phyloP scores from a whole-genome alignment of 306 rosid genomes.

The Cucurbita maxima region DNA sequence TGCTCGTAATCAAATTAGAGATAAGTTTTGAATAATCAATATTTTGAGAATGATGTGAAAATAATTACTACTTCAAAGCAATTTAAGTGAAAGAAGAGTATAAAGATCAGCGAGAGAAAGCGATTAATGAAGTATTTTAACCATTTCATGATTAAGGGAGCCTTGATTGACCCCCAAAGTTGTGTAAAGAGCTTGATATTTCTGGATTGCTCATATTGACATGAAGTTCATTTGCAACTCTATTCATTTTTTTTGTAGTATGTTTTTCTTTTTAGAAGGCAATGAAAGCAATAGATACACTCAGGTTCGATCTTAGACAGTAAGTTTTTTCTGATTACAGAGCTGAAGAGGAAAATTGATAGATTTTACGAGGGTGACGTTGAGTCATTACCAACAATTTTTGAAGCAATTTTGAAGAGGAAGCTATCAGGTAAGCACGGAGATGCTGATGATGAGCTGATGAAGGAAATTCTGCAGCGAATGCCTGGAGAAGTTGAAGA shows the following conservation, averaged over 20 bases:
- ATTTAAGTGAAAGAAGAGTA: not conserved
- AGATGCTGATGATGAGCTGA: slow-evolving; percentile 35
- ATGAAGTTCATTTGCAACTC: too few relatives aligned
- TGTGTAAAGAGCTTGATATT: not conserved
- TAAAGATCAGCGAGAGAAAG: not conserved
- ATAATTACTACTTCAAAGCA: not conserved
- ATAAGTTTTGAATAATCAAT: not conserved
- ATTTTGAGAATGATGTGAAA: not conserved
- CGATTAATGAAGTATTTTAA: not conserved
- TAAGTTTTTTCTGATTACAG: slow-evolving; percentile 13
- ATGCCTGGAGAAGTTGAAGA: slow-evolving; percentile 11
- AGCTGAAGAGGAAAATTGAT: slow-evolving; percentile 44
- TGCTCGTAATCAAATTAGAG: not conserved
- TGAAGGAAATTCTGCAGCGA: slow-evolving; percentile 37
- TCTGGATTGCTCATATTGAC: not conserved
- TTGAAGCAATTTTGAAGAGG: slow-evolving; percentile 61
- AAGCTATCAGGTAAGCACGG: slow-evolving; percentile 39
- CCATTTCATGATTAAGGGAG: not conserved
- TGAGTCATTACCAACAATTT: slow-evolving; percentile 46
- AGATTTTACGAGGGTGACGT: slow-evolving; percentile 36
- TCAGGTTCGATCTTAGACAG: not conserved
- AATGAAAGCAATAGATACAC: not conserved
- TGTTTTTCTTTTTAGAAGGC: not conserved
- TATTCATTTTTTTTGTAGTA: not conserved
- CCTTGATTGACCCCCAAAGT: not conserved